phyloP scores from a whole-genome alignment of 441 rosid genomes.

The Viola pubescens region DNA sequence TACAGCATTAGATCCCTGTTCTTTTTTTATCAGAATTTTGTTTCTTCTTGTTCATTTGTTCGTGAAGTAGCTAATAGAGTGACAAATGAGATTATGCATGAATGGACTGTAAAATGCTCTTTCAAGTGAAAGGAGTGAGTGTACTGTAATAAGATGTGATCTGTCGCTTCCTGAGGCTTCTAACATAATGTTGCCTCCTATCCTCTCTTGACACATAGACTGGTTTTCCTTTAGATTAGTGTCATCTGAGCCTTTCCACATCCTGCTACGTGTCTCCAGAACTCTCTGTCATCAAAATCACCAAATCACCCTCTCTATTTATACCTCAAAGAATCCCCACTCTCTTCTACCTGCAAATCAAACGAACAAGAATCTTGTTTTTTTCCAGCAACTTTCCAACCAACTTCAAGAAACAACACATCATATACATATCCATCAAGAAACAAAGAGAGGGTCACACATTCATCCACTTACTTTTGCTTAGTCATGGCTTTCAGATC shows the following conservation, averaged over 20 bases:
- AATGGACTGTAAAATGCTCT: too few species aligned
- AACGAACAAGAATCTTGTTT: neutral
- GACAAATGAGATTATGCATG: too few species aligned
- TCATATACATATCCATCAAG: neutral
- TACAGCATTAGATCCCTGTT: too few species aligned
- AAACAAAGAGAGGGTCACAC: too few species aligned
- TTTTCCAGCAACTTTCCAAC: neutral
- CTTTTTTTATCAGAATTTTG: too few species aligned
- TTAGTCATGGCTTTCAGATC: constrained; percentile 35
- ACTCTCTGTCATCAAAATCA: constrained; percentile 7
- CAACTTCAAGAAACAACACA: neutral
- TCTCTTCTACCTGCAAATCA: neutral
- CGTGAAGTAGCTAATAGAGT: too few species aligned
- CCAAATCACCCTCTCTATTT: constrained; percentile 1
- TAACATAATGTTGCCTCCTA: neutral
- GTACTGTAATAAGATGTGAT: constrained; percentile 14
- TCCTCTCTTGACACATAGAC: constrained; percentile 8
- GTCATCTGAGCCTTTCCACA: constrained; percentile 16
- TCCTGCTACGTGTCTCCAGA: constrained; percentile 29
- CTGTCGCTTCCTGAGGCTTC: constrained; percentile 43
- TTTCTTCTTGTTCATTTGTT: too few species aligned
- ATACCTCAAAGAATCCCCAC: neutral
- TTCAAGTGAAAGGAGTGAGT: neutral
- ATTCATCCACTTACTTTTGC: neutral
- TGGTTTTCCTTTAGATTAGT: constrained; percentile 13